Percentiles rank a stretch among this genome's conserved stretches.
These are phyloP conservation scores for Talaromyces sp. DNA, from an alignment of 2,329 filamentous ascomycete species.

Conservation along the genomic window DNA sequence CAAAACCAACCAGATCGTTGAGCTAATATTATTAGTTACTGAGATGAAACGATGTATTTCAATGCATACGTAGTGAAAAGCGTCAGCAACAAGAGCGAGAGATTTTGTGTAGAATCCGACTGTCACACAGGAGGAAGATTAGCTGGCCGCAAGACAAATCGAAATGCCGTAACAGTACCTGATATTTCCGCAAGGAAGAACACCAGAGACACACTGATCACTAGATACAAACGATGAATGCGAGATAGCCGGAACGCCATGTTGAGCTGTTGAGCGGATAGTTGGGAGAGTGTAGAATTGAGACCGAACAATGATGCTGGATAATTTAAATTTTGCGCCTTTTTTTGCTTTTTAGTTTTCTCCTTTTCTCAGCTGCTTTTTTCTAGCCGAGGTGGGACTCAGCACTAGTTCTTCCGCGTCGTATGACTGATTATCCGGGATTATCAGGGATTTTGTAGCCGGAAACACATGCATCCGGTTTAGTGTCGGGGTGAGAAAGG, in stretches of 20 bases:
- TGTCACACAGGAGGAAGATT: constrained; percentile 20
- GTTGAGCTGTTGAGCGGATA: background rate
- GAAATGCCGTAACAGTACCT: constrained; percentile 18
- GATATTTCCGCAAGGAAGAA: constrained; percentile 47
- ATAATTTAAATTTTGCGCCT: background rate
- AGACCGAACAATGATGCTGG: background rate
- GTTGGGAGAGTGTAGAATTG: background rate
- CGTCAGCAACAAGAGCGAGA: constrained; percentile 68
- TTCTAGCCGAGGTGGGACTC: background rate
- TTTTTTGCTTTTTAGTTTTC: background rate
- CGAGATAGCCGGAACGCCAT: constrained; percentile 9
- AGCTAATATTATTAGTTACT: constrained; percentile 42
- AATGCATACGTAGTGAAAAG: constrained; percentile 65
- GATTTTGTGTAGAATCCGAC: constrained; percentile 67
- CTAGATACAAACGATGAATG: constrained; percentile 21
- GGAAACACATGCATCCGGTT: background rate
- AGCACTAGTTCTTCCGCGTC: background rate
- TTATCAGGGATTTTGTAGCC: background rate
- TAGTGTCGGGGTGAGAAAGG: background rate
- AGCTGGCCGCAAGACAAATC: background rate
- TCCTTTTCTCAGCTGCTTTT: background rate
- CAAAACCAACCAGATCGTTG: constrained; percentile 65
- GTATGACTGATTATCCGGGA: background rate
- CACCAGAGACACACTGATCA: constrained; percentile 42
- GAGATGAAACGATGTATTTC: background rate